Conservation (phyloP, 2,329 filamentous ascomycete genomes). For the Fusarium equiseti region DNA sequence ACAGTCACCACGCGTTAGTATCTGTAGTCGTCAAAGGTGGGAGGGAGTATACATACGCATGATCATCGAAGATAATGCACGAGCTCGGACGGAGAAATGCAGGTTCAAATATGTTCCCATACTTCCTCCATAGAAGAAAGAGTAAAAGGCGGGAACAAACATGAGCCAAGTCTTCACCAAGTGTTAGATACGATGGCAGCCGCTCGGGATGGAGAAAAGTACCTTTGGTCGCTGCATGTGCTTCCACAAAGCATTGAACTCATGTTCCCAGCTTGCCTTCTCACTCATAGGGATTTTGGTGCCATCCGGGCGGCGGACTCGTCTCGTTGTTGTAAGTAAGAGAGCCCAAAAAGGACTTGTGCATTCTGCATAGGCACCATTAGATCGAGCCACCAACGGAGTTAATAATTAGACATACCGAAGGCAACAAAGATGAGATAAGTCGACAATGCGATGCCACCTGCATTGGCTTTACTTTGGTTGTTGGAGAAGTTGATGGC, state of each 20-base stretch:
- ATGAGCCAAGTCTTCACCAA: background rate
- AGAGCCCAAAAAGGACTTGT: background rate
- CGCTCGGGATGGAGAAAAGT: rapidly evolving
- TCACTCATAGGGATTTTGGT: background rate
- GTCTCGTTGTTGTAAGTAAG: background rate
- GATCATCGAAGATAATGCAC: constrained; percentile 1
- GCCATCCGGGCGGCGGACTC: background rate
- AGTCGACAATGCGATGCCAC: background rate
- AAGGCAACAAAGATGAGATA: constrained; percentile 1
- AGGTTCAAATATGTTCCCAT: background rate
- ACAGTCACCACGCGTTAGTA: rapidly evolving
- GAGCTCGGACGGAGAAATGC: background rate
- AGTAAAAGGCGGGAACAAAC: constrained; percentile 5
- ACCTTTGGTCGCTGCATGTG: constrained; percentile 2
- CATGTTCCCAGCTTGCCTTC: background rate
- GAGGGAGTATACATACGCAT: background rate
- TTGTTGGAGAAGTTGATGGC: constrained; percentile 9
- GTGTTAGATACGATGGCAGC: background rate
- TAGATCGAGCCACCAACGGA: rapidly evolving
- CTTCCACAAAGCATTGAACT: background rate
- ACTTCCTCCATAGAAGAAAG: constrained; percentile 5
- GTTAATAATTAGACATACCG: background rate
- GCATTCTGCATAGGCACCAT: background rate
- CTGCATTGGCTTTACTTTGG: background rate
- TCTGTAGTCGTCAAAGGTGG: rapidly evolving